Evolutionary conservation across 768 basidiomycete species (phyloP), one percentile per base, ranked within the genome.

Genomic region (Trametes punicea): DNA sequence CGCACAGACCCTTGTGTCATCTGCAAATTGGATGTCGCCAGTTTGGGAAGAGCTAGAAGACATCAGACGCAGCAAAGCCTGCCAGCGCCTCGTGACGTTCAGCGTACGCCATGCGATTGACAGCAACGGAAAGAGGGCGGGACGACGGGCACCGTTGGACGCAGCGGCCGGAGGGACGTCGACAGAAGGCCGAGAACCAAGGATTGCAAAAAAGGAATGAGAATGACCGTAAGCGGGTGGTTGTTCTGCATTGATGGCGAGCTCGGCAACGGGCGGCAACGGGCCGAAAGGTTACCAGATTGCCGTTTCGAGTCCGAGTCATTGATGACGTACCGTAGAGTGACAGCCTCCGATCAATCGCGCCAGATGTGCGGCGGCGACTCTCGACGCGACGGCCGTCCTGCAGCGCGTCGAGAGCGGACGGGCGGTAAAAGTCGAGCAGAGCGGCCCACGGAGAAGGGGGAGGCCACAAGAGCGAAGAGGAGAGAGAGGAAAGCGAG

Each of bases 261-360:
- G 48, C 18, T n/a, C 56, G 56, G 49, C 39, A 46, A 26, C 34
- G 49, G 42, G 48, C 49, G 48, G 49, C 49, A 44, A 30, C 41
- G 18, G 27, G 11, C 11, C 44, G 49, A 10, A 31, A 20, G 23
- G 10, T 10, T 29, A 44, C 25, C 23, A 9, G 15, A 4, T 57
- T 50, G 18, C 40, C 48, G 39, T 44, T 50, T 49, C 27, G 33
- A 29, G 40, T 4, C n/a, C 25, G 41, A 36, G 40, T 44, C 39
- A 50, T 49, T n/a, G 56, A 46, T 57, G 56, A 51, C 49, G 56
- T 44, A 45, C 18, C 2, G 48, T 23, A 41, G 55, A 38, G 47
- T 25, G 38, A 49, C 27, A 29, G 40, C 44, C 34, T 57, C 56
- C 34, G 34, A 50, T 39, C 54, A 20, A 13, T 20, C 36, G 11